Base-by-base conservation (phyloP, 352 stramenopile genomes). In the Phytophthora constricta region DNA sequence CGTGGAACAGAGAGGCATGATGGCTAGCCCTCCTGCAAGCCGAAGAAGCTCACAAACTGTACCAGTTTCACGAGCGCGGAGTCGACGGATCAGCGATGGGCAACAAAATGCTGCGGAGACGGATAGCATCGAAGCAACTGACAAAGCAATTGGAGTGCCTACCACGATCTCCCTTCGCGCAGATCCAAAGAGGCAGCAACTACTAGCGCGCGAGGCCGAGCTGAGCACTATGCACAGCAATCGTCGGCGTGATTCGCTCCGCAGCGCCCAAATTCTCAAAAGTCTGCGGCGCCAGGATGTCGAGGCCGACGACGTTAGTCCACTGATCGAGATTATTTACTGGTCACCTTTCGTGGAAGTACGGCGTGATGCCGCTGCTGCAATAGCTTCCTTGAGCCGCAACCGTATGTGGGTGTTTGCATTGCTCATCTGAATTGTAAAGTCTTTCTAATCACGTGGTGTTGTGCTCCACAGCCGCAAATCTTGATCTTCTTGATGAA, bases 291-390 rank as follows among this genome's bases (percentile, higher is more conserved):
- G 84, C 8, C 77, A 84, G 48, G 84, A 93, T 53, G 84, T 93
- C 19, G 74, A 88, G 31, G 64, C 72, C 3, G 82, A 93, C n/a
- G 79, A 84, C 17, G 74, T 96, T 19, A 73, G 79, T 8, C 88
- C 88, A 17, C 62, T 96, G 37, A 86, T 96, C 37, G 88, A 95
- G 51, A 91, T 95, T 48, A 86, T 86, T n/a, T 96, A 95, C 76
- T 96, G 86, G 88, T 93, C 83, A 3, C 84, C 84, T 0, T 94
- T 93, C 42, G 55, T 90, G 27, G 88, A 96, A 70, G 86, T 96
- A 5, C 81, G 86, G 7, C 80, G 86, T 4, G 88, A 96, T 31
- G 84, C 85, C 2, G 88, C 88, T 10, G 82, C 88, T 5, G 88
- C 88, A 0, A 79, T 96, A 20, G 73, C 81, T 0, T 92, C 88